Evolutionary conservation across 2,329 filamentous ascomycete species (phyloP).

Genomic region (Fusarium citri): DNA sequence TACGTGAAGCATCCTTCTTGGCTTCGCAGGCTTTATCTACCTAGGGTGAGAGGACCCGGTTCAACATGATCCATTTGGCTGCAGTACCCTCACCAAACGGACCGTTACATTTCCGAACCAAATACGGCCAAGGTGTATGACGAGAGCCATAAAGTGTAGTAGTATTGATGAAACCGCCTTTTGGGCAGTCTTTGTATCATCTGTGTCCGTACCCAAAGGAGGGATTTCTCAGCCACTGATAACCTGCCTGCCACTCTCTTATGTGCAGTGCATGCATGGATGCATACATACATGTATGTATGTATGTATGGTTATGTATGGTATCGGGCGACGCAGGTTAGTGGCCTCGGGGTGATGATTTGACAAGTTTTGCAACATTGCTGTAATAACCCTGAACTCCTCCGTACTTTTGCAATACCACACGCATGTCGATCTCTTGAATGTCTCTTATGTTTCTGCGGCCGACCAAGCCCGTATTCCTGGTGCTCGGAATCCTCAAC

Average conservation of each 20-base stretch:
- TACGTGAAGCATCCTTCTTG: neutral
- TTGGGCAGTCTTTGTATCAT: neutral
- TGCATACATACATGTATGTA: neutral
- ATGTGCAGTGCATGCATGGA: neutral
- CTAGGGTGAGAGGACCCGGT: neutral
- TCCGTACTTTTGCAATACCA: slow-evolving; percentile 63
- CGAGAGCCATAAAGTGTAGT: slow-evolving; percentile 5
- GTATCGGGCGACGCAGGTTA: slow-evolving; percentile 12
- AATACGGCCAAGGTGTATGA: slow-evolving; percentile 15
- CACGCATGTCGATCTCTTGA: slow-evolving; percentile 54
- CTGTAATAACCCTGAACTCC: slow-evolving; percentile 68
- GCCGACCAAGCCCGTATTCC: slow-evolving; percentile 86
- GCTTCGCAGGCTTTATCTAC: neutral
- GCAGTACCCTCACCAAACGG: slow-evolving; percentile 26
- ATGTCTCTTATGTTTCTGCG: slow-evolving; percentile 55
- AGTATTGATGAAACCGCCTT: neutral
- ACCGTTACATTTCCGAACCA: slow-evolving; percentile 24
- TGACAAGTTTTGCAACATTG: slow-evolving; percentile 72
- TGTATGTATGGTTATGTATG: neutral
- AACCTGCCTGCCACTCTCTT: neutral
- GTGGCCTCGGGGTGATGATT: slow-evolving; percentile 48
- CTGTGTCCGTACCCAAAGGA: neutral
- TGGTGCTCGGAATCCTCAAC: slow-evolving; percentile 89
- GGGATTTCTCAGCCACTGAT: neutral
- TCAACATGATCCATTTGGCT: slow-evolving; percentile 15